A percentile compares a stretch with the other conserved stretches of the same genome.
These are phyloP conservation scores for Xerocomellus dryophilus DNA, from an alignment of 768 basidiomycete genomes.

Conservation along the genomic window DNA sequence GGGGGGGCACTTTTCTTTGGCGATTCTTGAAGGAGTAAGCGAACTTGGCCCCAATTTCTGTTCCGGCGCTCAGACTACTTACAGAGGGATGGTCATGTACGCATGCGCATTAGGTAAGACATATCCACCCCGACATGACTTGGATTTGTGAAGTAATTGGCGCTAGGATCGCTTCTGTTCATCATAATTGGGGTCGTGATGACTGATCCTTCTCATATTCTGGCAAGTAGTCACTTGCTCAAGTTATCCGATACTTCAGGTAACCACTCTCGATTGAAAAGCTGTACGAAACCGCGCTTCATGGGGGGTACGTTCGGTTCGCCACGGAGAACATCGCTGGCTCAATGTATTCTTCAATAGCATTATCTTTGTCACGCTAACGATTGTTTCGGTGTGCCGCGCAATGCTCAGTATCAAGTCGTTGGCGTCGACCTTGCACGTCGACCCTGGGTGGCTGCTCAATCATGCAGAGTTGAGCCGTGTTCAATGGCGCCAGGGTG, in stretches of 20 bases:
- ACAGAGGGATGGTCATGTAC: constrained; percentile 25
- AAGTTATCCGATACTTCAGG: background rate
- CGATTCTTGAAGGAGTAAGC: constrained; percentile 21
- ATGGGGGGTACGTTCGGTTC: constrained; percentile 7
- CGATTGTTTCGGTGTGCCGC: constrained; percentile 33
- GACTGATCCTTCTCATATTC: background rate
- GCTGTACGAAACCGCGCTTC: constrained; percentile 9
- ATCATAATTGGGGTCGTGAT: constrained; percentile 10
- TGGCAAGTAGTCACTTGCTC: constrained; percentile 1
- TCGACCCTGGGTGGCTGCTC: constrained; percentile 43
- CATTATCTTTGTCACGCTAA: constrained; percentile 4
- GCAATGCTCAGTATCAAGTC: constrained; percentile 43
- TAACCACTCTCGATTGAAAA: background rate
- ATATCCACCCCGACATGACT: background rate
- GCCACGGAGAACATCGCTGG: background rate
- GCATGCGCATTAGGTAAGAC: constrained; percentile 17
- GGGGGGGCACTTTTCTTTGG: constrained; percentile 7
- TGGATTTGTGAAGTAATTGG: background rate
- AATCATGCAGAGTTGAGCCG: constrained; percentile 45
- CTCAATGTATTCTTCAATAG: background rate
- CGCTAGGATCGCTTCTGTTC: constrained; percentile 17
- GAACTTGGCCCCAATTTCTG: background rate
- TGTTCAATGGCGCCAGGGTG: constrained; percentile 38
- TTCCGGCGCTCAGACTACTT: background rate
- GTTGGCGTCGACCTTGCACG: constrained; percentile 39